Evolutionary conservation across 2,329 filamentous ascomycete genomes (phyloP), one percentile per base, ranked within the genome.

Genomic region (Grosmannia serpens): DNA sequence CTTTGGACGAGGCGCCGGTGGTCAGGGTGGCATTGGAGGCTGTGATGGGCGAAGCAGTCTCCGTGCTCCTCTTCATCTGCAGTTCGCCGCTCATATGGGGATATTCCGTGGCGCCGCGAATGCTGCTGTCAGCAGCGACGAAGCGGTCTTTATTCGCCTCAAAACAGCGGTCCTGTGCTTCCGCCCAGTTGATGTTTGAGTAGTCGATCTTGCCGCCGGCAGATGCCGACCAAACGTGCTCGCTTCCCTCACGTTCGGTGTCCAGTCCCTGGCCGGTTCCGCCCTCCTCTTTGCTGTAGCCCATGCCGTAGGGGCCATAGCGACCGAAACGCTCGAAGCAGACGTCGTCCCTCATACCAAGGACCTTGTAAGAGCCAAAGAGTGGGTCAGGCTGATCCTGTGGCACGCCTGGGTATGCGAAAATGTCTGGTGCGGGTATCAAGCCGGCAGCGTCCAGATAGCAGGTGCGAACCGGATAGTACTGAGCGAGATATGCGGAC

Each of bases 301-400:
- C 91, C 47, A 91, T 75, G 0, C 91, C 91, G 67, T 96, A 96
- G 0, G 90, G 87, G 0, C 89, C 91, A 44, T 92, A 82, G 53
- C 91, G 82, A 22, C 89, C 88, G 67, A 90, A 95, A 7, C 91
- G 82, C 67, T 96, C 91, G 68, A 95, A 95, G 72, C 91, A 96
- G 17, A 95, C 76, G 65, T 94, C 86, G 61, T 90, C 80, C 26
- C 85, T 77, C 47, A 95, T 71, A 0, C 88, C 90, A 5, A 96
- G 73, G 52, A 90, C 69, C 17, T 83, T 77, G 67, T 94, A 86
- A 0, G 88, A 91, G 4, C 91, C 91, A 64, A 94, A 81, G 1
- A 85, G 80, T 3, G 89, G 83, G 55, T 91, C 84, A 0, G 91
- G 88, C 71, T 91, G 88, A 15, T 88, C 87, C 65, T 86, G 80